Percentiles rank a stretch among this genome's conserved stretches.
phyloP scores from a whole-genome alignment of 2,329 filamentous ascomycete genomes.

The Botrytis tulipae region DNA sequence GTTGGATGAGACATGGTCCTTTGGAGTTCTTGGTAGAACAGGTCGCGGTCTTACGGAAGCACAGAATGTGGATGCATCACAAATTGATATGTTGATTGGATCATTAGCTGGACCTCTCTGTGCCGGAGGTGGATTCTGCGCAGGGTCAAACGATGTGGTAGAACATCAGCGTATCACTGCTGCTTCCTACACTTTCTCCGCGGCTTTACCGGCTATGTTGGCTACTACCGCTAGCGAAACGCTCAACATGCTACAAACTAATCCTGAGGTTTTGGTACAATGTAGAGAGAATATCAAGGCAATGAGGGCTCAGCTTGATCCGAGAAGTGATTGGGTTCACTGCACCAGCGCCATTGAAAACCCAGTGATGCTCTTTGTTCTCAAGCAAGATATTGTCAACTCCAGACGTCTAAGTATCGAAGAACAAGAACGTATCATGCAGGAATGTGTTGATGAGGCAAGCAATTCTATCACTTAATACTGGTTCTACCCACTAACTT shows the following conservation, averaged over 20 bases:
- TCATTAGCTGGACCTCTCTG: constrained; percentile 87
- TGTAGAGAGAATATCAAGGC: constrained; percentile 83
- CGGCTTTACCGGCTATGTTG: constrained; percentile 87
- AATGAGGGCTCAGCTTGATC: constrained; percentile 85
- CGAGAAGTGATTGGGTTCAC: constrained; percentile 86
- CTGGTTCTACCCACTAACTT: constrained; percentile 4
- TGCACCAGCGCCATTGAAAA: constrained; percentile 83
- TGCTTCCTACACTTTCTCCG: constrained; percentile 91
- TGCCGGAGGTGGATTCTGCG: constrained; percentile 93
- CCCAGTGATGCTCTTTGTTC: constrained; percentile 76
- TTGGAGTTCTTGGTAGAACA: constrained; percentile 87
- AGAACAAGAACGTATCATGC: constrained; percentile 81
- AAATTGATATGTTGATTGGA: constrained; percentile 96
- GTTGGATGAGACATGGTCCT: constrained; percentile 96
- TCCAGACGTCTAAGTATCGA: constrained; percentile 64
- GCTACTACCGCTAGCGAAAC: constrained; percentile 96
- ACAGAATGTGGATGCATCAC: constrained; percentile 89
- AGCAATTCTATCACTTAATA: constrained; percentile 32
- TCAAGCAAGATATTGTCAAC: constrained; percentile 80
- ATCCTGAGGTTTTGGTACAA: constrained; percentile 74
- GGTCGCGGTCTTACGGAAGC: constrained; percentile 92
- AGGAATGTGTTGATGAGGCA: constrained; percentile 97
- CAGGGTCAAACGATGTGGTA: constrained; percentile 85
- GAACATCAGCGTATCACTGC: constrained; percentile 95
- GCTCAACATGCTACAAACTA: constrained; percentile 79